These are phyloP conservation scores for Daldinia sp. DNA, from an alignment of 2,329 filamentous ascomycete genomes.

Conservation along the genomic window DNA sequence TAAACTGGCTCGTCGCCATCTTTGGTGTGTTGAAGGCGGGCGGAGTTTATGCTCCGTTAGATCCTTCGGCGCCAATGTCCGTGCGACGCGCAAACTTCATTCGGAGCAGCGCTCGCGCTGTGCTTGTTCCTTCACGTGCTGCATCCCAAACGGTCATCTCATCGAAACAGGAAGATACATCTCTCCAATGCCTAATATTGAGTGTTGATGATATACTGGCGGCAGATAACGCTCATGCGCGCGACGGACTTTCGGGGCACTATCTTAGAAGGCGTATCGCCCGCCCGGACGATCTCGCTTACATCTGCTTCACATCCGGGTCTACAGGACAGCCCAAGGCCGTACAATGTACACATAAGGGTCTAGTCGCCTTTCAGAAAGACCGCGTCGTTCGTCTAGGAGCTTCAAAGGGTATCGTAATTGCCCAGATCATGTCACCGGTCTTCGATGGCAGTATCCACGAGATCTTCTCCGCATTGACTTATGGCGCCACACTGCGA, in stretches of 20 bases:
- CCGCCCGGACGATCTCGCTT: conserved; percentile 2
- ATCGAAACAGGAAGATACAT: not conserved
- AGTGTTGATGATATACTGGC: not conserved
- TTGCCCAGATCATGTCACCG: conserved; percentile 10
- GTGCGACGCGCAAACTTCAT: conserved; percentile 1
- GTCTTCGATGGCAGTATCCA: conserved; percentile 14
- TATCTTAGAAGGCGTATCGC: not conserved
- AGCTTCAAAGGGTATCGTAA: not conserved
- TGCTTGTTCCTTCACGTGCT: not conserved
- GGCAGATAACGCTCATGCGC: not conserved
- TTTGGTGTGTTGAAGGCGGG: not conserved
- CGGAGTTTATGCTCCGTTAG: not conserved
- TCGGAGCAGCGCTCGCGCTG: not conserved
- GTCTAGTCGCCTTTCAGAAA: not conserved
- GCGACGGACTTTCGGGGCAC: not conserved
- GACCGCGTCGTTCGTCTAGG: not conserved
- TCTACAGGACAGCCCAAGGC: conserved; percentile 7
- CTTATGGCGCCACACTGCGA: conserved; percentile 4
- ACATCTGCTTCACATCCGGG: conserved; percentile 11
- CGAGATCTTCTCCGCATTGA: conserved; percentile 8
- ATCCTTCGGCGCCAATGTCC: not conserved
- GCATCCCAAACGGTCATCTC: not conserved
- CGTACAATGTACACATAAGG: conserved; percentile 5
- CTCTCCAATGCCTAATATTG: not conserved
- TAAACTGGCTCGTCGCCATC: not conserved